phyloP scores from a whole-genome alignment of 305 asterid genomes.

The Fraxinus nigra region DNA sequence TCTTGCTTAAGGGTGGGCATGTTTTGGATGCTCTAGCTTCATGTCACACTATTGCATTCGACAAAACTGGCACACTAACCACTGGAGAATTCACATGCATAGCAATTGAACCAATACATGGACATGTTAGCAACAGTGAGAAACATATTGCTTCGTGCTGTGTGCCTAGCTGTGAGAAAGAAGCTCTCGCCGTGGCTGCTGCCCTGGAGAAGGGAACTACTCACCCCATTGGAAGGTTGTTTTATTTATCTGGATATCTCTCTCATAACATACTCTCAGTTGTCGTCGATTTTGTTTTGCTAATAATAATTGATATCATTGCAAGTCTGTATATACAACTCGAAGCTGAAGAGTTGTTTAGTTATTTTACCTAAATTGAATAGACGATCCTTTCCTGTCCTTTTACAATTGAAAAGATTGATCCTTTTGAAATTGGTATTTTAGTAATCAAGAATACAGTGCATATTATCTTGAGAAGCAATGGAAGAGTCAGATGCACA shows the following conservation, averaged over 20 bases:
- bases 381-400: background rate
- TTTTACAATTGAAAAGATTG: background rate
- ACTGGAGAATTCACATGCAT: slow-evolving; percentile 96
- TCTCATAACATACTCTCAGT: background rate
- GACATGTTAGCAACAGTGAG: slow-evolving; percentile 50
- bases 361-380: background rate
- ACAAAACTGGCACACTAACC: slow-evolving; percentile 97
- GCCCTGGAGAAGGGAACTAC: slow-evolving; percentile 99
- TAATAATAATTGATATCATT: background rate
- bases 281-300: slow-evolving; percentile 5
- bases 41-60: slow-evolving; percentile 92
- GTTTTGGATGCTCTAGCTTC: slow-evolving; percentile 95
- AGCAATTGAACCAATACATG: slow-evolving; percentile 99
- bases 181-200: slow-evolving; percentile 99
- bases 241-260: slow-evolving; percentile 5
- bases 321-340: background rate
- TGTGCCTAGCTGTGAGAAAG: slow-evolving; percentile 93
- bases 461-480: slow-evolving; percentile 3
- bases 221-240: slow-evolving; percentile 98
- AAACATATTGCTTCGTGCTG: slow-evolving; percentile 62
- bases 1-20: slow-evolving; percentile 93
- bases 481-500: background rate
- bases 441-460: background rate
- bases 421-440: background rate
- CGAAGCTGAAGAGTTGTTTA: background rate